Percentiles rank a stretch among this genome's conserved stretches.
phyloP scores from a whole-genome alignment of 805 yeast species.

The Metschnikowia anglica region DNA sequence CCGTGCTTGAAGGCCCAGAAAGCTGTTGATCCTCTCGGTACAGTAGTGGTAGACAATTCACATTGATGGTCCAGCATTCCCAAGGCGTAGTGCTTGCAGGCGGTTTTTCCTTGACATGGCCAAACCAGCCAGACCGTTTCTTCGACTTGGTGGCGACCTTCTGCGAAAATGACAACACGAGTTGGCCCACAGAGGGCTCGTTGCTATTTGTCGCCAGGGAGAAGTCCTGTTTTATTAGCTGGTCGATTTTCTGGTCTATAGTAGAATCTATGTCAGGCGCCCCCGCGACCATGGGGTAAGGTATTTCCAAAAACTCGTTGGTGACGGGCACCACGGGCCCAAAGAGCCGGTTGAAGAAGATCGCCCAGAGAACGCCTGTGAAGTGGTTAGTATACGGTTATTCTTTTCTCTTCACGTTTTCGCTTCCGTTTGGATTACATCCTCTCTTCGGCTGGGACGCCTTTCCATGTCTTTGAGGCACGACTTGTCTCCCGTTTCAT shows the following conservation, averaged over 20 bases:
- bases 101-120: constrained; percentile 26
- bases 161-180: constrained; percentile 41
- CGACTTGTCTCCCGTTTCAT: too few species aligned
- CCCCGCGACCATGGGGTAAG: constrained; percentile 54
- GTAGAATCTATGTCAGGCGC: constrained; percentile 48
- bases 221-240: constrained; percentile 31
- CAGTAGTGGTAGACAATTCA: constrained; percentile 42
- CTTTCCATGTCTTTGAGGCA: too few species aligned
- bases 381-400: constrained; percentile 15
- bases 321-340: constrained; percentile 60
- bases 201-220: constrained; percentile 20
- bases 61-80: constrained; percentile 68
- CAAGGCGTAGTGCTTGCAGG: constrained; percentile 50
- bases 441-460: too few species aligned
- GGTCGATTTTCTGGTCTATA: constrained; percentile 39
- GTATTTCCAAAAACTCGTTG: constrained; percentile 54
- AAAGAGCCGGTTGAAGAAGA: constrained; percentile 66
- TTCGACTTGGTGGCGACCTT: constrained; percentile 35
- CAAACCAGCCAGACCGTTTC: constrained; percentile 58
- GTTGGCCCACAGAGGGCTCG: constrained; percentile 29
- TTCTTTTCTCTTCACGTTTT: too few species aligned
- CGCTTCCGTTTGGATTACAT: too few species aligned
- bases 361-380: constrained; percentile 59
- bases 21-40: constrained; percentile 10
- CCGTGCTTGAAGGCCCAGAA: constrained; percentile 10